Percentiles rank a stretch among this genome's conserved stretches.
Conservation (phyloP, 208 protist species). For the Acanthamoeba triangularis region DNA sequence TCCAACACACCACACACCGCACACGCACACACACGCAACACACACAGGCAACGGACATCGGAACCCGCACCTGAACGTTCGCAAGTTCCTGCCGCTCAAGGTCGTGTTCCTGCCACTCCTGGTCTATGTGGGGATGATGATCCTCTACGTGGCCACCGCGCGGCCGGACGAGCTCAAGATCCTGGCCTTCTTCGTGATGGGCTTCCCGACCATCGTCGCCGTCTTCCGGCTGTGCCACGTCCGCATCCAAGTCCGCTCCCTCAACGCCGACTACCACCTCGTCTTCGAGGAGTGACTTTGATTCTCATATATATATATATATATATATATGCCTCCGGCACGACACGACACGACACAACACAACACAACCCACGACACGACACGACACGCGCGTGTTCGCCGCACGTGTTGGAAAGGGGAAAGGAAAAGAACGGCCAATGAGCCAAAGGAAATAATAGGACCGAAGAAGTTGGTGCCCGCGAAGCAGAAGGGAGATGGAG, state of each 20-base stretch:
- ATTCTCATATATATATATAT: no score
- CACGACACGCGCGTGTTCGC: not conserved
- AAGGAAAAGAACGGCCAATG: no score
- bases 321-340: no score
- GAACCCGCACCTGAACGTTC: conserved; percentile 19
- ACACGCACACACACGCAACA: no score
- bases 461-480: not conserved
- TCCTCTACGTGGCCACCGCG: conserved; percentile 36
- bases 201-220: conserved; percentile 13
- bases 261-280: conserved; percentile 69
- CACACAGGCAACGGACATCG: not conserved
- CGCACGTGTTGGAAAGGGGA: no score
- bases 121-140: conserved; percentile 43
- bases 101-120: conserved; percentile 35
- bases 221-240: conserved; percentile 35
- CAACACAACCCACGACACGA: not conserved
- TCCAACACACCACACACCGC: no score
- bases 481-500: not conserved
- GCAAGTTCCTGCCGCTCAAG: conserved; percentile 15
- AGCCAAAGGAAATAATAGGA: no score
- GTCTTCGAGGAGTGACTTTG: conserved; percentile 61
- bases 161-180: conserved; percentile 41
- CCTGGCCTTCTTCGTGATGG: conserved; percentile 68
- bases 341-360: no score
- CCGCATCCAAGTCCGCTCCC: not conserved